A percentile compares a stretch with the other conserved stretches of the same genome.
phyloP scores from a whole-genome alignment of 1,284 basidiomycete genomes.

The Inonotus obliquus region DNA sequence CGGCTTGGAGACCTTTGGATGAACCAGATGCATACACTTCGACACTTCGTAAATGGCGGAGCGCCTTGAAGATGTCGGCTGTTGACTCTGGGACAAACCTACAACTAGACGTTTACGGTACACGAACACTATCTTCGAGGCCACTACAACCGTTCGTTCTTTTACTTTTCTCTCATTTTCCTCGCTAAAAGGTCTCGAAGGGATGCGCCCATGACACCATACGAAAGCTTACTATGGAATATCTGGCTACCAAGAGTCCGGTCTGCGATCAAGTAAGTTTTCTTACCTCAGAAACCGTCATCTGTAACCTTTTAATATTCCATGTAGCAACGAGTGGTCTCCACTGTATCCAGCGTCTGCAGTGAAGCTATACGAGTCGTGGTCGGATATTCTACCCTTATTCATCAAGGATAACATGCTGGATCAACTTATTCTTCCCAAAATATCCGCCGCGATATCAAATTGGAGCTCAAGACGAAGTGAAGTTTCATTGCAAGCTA shows the following conservation, averaged over 20 bases:
- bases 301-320: background rate
- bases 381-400: constrained; percentile 81
- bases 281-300: background rate
- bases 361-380: constrained; percentile 82
- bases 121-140: constrained; percentile 31
- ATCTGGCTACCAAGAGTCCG: constrained; percentile 94
- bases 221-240: constrained; percentile 92
- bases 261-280: constrained; percentile 71
- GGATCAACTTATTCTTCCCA: constrained; percentile 93
- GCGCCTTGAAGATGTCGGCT: constrained; percentile 54
- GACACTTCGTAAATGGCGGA: constrained; percentile 67
- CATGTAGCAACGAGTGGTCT: constrained; percentile 78
- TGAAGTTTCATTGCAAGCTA: constrained; percentile 60
- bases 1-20: constrained; percentile 69
- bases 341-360: constrained; percentile 70
- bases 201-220: constrained; percentile 84
- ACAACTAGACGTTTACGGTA: constrained; percentile 57
- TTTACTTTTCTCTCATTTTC: constrained; percentile 10
- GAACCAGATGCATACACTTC: constrained; percentile 59
- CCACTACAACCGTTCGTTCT: constrained; percentile 34
- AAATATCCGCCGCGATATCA: constrained; percentile 79
- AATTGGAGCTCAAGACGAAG: constrained; percentile 72
- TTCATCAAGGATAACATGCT: constrained; percentile 95
- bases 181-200: constrained; percentile 26
- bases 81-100: constrained; percentile 37